These are phyloP conservation scores for Prunus salicina DNA, from an alignment of 306 rosid species.

Conservation along the genomic window DNA sequence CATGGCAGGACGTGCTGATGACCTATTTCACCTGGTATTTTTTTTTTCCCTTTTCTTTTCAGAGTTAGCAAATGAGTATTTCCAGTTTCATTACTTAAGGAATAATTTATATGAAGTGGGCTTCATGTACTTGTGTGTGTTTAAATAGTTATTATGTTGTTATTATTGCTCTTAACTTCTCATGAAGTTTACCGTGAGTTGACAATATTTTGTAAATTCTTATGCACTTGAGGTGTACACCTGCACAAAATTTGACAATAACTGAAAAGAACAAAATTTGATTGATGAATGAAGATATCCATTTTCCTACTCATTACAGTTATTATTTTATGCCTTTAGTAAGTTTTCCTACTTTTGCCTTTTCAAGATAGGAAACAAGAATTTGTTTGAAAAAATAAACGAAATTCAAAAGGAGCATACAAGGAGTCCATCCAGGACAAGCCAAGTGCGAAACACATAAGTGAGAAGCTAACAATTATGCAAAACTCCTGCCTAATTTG, in stretches of 20 bases:
- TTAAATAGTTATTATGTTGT: background rate
- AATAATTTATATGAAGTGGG: background rate
- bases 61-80: background rate
- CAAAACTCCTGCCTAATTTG: no score
- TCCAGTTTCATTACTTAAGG: background rate
- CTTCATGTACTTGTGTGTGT: background rate
- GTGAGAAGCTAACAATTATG: no score
- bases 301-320: background rate
- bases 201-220: background rate
- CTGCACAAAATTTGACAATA: no score
- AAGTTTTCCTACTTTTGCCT: no score
- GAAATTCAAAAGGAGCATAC: no score
- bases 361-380: background rate
- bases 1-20: slow-evolving; percentile 85
- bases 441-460: no score
- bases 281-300: background rate
- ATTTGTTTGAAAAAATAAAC: background rate
- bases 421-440: no score
- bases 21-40: slow-evolving; percentile 81
- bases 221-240: background rate
- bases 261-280: background rate
- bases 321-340: background rate
- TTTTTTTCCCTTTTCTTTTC: background rate
- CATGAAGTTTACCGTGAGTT: background rate
- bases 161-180: background rate